phyloP scores from a whole-genome alignment of 805 yeast species.

The Candida jianshihensis region DNA sequence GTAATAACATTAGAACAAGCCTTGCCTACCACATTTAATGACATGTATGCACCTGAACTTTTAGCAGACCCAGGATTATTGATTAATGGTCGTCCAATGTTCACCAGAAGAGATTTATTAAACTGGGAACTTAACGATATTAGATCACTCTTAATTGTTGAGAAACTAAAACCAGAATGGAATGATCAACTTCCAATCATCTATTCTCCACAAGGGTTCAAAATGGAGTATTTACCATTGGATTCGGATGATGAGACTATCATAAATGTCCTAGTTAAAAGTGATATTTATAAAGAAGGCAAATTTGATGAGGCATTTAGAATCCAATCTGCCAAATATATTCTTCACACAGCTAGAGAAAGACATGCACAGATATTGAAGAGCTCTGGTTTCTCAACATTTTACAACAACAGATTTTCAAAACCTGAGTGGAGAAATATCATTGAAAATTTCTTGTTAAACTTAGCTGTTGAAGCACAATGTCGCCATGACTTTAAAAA shows the following conservation, averaged over 20 bases:
- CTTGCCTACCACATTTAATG: constrained; percentile 43
- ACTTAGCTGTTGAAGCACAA: constrained; percentile 64
- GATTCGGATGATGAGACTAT: constrained; percentile 46
- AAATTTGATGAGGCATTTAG: constrained; percentile 47
- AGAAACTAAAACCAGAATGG: constrained; percentile 46
- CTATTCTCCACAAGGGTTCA: constrained; percentile 29
- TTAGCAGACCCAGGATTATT: constrained; percentile 37
- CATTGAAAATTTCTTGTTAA: constrained; percentile 60
- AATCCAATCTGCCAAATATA: constrained; percentile 53
- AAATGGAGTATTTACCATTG: constrained; percentile 46
- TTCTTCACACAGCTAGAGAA: constrained; percentile 49
- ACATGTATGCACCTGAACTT: constrained; percentile 54
- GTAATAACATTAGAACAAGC: constrained; percentile 38
- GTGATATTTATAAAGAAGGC: constrained; percentile 64
- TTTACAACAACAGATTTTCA: constrained; percentile 25
- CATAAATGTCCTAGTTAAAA: constrained; percentile 40
- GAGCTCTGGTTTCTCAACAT: constrained; percentile 12
- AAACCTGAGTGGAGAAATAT: constrained; percentile 68
- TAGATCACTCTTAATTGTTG: constrained; percentile 53
- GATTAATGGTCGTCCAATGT: constrained; percentile 53
- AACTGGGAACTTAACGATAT: constrained; percentile 72
- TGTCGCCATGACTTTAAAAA: constrained; percentile 59
- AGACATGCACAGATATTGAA: constrained; percentile 36
- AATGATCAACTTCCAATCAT: constrained; percentile 41
- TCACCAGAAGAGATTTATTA: constrained; percentile 53